These are phyloP conservation scores for Mimosa bimucronata DNA, from an alignment of 306 rosid genomes.

Conservation along the genomic window DNA sequence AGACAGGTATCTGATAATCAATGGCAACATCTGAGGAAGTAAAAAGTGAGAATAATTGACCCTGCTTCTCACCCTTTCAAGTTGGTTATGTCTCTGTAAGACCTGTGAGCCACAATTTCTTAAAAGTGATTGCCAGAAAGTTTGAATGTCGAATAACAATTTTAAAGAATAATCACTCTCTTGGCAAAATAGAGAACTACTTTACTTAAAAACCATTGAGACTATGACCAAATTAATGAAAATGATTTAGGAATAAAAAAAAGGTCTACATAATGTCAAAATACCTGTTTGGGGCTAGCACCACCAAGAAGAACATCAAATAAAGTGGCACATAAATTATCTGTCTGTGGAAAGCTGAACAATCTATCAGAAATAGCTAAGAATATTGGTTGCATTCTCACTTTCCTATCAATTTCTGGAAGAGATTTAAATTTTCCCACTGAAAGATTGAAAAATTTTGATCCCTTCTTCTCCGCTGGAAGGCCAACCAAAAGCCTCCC, in stretches of 20 bases:
- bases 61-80: conserved; percentile 75
- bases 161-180: conserved; percentile 20
- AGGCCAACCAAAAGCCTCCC: conserved; percentile 94
- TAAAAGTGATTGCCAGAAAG: conserved; percentile 11
- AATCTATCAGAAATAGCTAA: conserved; percentile 82
- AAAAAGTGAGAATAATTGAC: conserved; percentile 73
- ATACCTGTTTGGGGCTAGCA: conserved; percentile 99
- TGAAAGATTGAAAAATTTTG: conserved; percentile 82
- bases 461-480: conserved; percentile 91
- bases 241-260: conserved; percentile 26
- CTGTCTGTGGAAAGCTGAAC: conserved; percentile 91
- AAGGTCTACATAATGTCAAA: conserved; percentile 18
- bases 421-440: conserved; percentile 70
- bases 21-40: conserved; percentile 87
- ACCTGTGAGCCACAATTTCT: conserved; percentile 60
- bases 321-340: conserved; percentile 84
- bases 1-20: conserved; percentile 80
- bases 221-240: conserved; percentile 7
- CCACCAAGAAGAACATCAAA: conserved; percentile 99
- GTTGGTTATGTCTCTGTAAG: conserved; percentile 78
- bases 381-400: conserved; percentile 76
- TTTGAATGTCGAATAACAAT: conserved; percentile 27
- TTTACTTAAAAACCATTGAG: conserved; percentile 29
- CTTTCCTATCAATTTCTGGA: conserved; percentile 64
- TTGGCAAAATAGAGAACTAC: neutral